Evolutionary conservation across 2,329 filamentous ascomycete species (phyloP).

Genomic region (Alternaria arborescens): DNA sequence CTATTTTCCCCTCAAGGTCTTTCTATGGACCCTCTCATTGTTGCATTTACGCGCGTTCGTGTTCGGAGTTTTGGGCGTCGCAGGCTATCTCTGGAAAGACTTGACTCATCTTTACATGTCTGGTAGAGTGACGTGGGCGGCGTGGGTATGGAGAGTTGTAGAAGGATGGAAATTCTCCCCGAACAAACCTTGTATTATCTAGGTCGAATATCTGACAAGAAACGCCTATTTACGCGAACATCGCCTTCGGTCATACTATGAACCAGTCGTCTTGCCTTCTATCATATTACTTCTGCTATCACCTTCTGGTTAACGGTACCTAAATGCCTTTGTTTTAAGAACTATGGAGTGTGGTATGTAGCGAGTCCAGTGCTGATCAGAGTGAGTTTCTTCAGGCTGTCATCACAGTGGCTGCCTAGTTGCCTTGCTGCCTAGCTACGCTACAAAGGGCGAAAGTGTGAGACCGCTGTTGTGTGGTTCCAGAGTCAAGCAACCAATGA

Average conservation of each 20-base stretch:
- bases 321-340: background rate
- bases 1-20: background rate
- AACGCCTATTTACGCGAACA: background rate
- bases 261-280: background rate
- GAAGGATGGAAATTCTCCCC: background rate
- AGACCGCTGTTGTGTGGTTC: background rate
- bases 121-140: background rate
- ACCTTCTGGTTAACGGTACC: background rate
- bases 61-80: conserved; percentile 15
- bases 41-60: conserved; percentile 11
- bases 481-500: background rate
- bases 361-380: no score
- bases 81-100: background rate
- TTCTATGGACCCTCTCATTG: background rate
- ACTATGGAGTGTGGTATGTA: no score
- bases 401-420: background rate
- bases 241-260: background rate
- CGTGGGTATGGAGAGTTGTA: background rate
- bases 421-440: conserved; percentile 14
- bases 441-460: background rate
- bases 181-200: conserved; percentile 10
- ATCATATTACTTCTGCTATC: background rate
- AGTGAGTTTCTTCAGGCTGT: background rate
- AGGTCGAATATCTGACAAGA: background rate
- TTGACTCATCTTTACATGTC: background rate